Percentiles rank a stretch among this genome's conserved stretches.
Evolutionary conservation across 2,329 filamentous ascomycete genomes (phyloP).

Genomic region (Cadophora sp.): DNA sequence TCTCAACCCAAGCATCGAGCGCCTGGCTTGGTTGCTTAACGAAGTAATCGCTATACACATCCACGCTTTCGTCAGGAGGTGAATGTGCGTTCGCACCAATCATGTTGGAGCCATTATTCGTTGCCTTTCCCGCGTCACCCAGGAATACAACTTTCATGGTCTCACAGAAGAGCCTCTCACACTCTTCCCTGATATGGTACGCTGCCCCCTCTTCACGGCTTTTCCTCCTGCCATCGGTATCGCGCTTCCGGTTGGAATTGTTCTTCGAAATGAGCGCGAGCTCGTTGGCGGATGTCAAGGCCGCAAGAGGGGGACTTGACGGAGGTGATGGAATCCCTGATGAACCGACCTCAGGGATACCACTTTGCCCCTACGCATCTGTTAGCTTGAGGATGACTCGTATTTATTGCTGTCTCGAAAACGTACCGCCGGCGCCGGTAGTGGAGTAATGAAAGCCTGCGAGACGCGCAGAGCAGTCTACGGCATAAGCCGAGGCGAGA

Average conservation of each 20-base stretch:
- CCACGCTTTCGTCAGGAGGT: constrained; percentile 41
- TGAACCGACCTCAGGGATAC: constrained; percentile 90
- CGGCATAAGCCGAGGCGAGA: constrained; percentile 90
- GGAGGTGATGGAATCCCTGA: constrained; percentile 84
- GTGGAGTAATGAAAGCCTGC: constrained; percentile 94
- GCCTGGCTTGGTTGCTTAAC: constrained; percentile 33
- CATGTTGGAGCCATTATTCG: constrained; percentile 82
- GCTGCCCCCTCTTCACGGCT: constrained; percentile 86
- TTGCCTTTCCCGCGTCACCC: constrained; percentile 87
- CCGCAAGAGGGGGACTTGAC: constrained; percentile 88
- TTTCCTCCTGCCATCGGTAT: constrained; percentile 45
- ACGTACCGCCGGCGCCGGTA: constrained; percentile 81
- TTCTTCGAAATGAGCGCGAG: constrained; percentile 67
- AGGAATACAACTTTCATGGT: constrained; percentile 91
- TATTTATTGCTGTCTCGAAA: background rate
- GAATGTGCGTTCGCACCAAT: constrained; percentile 73
- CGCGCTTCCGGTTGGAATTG: constrained; percentile 35
- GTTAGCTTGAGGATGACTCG: constrained; percentile 31
- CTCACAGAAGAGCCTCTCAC: constrained; percentile 99
- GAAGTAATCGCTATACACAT: constrained; percentile 39
- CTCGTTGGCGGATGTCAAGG: constrained; percentile 72
- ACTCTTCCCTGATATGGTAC: constrained; percentile 97
- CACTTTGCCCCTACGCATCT: constrained; percentile 74
- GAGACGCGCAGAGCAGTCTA: constrained; percentile 74
- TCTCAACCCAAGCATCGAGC: constrained; percentile 45